A percentile compares a stretch with the other conserved stretches of the same genome.
Conservation (phyloP, 78 protist species). For the Anaeramoeba ignava region DNA sequence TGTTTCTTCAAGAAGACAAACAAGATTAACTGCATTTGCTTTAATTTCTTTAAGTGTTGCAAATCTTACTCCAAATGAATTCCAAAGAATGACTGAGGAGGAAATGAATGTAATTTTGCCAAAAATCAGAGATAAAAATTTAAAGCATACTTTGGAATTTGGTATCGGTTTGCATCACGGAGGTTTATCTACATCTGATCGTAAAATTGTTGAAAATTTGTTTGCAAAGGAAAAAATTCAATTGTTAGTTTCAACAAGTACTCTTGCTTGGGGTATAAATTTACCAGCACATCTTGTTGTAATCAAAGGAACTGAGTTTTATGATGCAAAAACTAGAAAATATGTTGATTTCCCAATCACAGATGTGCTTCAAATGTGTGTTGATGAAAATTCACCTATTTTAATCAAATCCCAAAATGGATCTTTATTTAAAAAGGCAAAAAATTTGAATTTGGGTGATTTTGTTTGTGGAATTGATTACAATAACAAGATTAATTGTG, state of each 20-base stretch:
- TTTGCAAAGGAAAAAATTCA: slow-evolving; percentile 51
- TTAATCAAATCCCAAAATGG: too few relatives aligned
- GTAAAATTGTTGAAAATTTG: slow-evolving; percentile 30
- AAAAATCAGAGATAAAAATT: slow-evolving; percentile 41
- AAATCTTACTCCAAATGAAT: slow-evolving; percentile 57
- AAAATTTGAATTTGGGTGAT: too few relatives aligned
- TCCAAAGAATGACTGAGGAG: slow-evolving; percentile 14
- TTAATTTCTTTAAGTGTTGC: slow-evolving; percentile 51
- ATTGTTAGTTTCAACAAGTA: slow-evolving; percentile 88
- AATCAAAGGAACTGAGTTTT: slow-evolving; percentile 88
- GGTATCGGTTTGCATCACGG: slow-evolving; percentile 99
- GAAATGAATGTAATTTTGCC: slow-evolving; percentile 19
- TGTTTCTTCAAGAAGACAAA: slow-evolving; percentile 95
- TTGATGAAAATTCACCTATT: too few relatives aligned
- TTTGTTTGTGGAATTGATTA: too few relatives aligned
- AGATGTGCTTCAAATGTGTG: slow-evolving; percentile 98
- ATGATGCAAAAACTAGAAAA: slow-evolving; percentile 53
- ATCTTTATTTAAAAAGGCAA: too few relatives aligned
- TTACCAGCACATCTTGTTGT: slow-evolving; percentile 96
- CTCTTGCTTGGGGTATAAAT: slow-evolving; percentile 99
- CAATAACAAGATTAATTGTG: too few relatives aligned
- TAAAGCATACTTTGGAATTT: slow-evolving; percentile 62
- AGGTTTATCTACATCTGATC: slow-evolving; percentile 75
- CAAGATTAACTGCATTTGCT: slow-evolving; percentile 92
- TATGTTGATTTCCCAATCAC: slow-evolving; percentile 89